Base-by-base conservation (phyloP, 2,329 filamentous ascomycete species). In the Phoma sp. region DNA sequence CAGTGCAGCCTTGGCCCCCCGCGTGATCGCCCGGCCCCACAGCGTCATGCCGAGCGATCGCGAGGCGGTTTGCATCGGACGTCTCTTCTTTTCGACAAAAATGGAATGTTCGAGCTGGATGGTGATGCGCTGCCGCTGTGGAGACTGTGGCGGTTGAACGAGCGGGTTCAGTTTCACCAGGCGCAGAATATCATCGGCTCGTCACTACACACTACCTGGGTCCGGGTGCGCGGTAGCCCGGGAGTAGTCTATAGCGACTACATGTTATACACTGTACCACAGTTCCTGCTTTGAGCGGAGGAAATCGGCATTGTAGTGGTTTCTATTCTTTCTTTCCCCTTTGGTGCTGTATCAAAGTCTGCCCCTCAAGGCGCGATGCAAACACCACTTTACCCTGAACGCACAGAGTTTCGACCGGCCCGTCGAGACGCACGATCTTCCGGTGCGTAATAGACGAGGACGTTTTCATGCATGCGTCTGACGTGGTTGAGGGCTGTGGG, bases 1-100 rank as follows among this genome's bases (percentile, higher is more conserved):
- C 27, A 13, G 19, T 22, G 25, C 13, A 25, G 24, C 17, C n/a
- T 29, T 24, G 19, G 45, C 36, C 4, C 27, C n/a, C 7, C 27
- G 25, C 27, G 8, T 33, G 45, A 40, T 48, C 27, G 45, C 25
- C 27, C 27, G 45, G 45, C 45, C 38, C 25, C 44, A 21, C 38
- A 25, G 15, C 15, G 24, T n/a, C 15, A 10, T 47, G 35, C 44
- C 35, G 44, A 47, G 27, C 13, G 25, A 47, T 39, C 44, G 25
- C 17, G 44, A 47, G 35, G 6, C 21, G 43, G 12, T 31, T 31
- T 10, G 10, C 4, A 31, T 31, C 29, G 12, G 29, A 31, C 29
- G 29, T 31, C 12, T 13, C 15, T 12, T 31, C 29, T 12, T 31
- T 12, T 31, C 12, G 29, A 31, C 29, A 31, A 31, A 12, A 10